These are phyloP conservation scores for Henckelia pumila DNA, from an alignment of 257 asterid species.

Conservation along the genomic window DNA sequence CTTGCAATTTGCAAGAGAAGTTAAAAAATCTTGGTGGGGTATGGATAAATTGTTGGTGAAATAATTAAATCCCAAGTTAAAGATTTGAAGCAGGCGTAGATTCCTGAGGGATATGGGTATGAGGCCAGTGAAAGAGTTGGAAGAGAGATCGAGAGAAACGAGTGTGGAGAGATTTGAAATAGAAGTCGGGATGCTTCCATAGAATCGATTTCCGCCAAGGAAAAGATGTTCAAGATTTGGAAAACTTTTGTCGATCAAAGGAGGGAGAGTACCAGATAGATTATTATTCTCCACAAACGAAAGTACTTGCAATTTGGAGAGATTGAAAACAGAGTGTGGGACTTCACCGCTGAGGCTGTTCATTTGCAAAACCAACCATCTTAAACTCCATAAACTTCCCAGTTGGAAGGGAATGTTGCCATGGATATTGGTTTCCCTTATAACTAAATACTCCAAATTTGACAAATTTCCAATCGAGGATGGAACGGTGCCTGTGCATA, in stretches of 20 bases:
- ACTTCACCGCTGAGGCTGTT: constrained; percentile 20
- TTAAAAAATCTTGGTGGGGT: constrained; percentile 17
- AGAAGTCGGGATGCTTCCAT: constrained; percentile 26
- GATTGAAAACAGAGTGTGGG: constrained; percentile 25
- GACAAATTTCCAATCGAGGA: constrained; percentile 22
- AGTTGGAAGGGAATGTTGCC: constrained; percentile 25
- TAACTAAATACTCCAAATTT: not conserved
- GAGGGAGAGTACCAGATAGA: constrained; percentile 23
- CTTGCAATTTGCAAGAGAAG: constrained; percentile 18
- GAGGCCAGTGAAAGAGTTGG: constrained; percentile 22
- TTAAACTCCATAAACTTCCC: constrained; percentile 13
- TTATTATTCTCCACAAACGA: not conserved
- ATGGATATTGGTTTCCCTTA: constrained; percentile 5
- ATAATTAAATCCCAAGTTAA: not conserved
- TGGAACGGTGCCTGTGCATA: constrained; percentile 28
- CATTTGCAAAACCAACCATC: not conserved
- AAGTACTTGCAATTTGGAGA: constrained; percentile 18
- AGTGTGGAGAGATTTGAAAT: constrained; percentile 26
- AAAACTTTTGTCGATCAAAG: constrained; percentile 2
- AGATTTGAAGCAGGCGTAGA: constrained; percentile 9
- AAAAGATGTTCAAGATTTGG: constrained; percentile 18
- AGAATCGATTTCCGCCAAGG: constrained; percentile 4
- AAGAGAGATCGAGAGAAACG: not conserved
- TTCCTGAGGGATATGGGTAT: constrained; percentile 23
- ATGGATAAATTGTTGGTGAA: constrained; percentile 20